Percentiles rank a stretch among this genome's conserved stretches.
phyloP scores from a whole-genome alignment of 1,139 yeast species.

The Blastobotrys buckinghamii region DNA sequence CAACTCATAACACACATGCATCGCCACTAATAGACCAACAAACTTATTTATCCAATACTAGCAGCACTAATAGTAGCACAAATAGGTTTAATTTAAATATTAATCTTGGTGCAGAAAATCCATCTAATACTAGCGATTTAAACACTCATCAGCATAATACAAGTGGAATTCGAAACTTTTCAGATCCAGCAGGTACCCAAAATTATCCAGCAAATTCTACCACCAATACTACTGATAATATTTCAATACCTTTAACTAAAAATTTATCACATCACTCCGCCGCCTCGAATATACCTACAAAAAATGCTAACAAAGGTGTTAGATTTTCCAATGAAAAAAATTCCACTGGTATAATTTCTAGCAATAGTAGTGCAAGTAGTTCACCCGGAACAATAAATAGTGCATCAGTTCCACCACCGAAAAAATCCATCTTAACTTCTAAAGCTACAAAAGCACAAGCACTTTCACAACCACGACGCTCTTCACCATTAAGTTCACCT shows the following conservation, averaged over 20 bases:
- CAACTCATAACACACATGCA: neutral
- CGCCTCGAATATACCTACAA: neutral
- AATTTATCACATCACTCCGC: neutral
- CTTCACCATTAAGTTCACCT: constrained; percentile 11
- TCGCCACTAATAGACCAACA: neutral
- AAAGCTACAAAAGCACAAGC: neutral
- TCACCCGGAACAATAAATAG: neutral
- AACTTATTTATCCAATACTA: neutral
- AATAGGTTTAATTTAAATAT: neutral
- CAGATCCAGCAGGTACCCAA: no score
- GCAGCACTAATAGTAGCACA: no score
- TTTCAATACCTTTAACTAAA: neutral
- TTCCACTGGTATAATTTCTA: neutral
- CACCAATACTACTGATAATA: neutral
- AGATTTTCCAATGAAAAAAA: neutral
- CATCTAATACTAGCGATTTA: neutral
- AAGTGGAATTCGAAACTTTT: no score
- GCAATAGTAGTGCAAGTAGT: neutral
- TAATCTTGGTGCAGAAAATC: neutral
- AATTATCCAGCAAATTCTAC: neutral
- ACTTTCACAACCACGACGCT: neutral
- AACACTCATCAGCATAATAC: no score
- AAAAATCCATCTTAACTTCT: neutral
- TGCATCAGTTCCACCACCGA: neutral
- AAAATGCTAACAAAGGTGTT: neutral